These are phyloP conservation scores for Atkinsonella texensis DNA, from an alignment of 2,329 filamentous ascomycete species.

Conservation along the genomic window DNA sequence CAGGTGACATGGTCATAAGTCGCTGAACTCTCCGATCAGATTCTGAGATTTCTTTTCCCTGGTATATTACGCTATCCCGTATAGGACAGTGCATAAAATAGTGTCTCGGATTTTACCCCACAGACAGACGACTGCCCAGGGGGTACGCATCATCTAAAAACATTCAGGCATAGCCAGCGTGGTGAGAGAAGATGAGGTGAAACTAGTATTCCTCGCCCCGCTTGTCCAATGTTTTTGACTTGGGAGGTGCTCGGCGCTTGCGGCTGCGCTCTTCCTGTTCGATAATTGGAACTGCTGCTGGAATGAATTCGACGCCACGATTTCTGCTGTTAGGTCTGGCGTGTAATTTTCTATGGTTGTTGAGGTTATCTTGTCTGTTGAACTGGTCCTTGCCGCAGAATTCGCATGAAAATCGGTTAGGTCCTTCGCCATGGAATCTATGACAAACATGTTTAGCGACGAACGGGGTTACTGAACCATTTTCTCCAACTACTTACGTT, in stretches of 20 bases:
- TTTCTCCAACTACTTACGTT: slow-evolving; percentile 26
- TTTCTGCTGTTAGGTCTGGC: slow-evolving; percentile 27
- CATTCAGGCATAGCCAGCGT: slow-evolving; percentile 1
- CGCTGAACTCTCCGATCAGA: neutral
- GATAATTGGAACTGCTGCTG: slow-evolving; percentile 26
- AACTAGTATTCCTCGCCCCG: slow-evolving; percentile 18
- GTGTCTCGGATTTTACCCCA: slow-evolving; percentile 2
- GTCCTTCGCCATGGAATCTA: slow-evolving; percentile 26
- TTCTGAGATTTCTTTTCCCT: neutral
- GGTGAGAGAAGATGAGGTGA: neutral
- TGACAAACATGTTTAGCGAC: neutral
- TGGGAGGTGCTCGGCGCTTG: slow-evolving; percentile 26
- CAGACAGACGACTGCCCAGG: neutral
- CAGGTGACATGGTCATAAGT: neutral
- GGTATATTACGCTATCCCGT: neutral
- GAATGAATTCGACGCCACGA: slow-evolving; percentile 27
- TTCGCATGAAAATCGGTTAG: slow-evolving; percentile 27
- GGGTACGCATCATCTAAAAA: slow-evolving; percentile 1
- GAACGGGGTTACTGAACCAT: too few relatives aligned
- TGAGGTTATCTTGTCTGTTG: slow-evolving; percentile 29
- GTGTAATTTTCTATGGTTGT: slow-evolving; percentile 30
- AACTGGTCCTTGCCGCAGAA: slow-evolving; percentile 31
- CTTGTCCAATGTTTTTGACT: slow-evolving; percentile 23
- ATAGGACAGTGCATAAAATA: neutral
- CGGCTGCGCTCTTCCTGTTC: slow-evolving; percentile 28